phyloP scores from a whole-genome alignment of 1,284 basidiomycete genomes.

The Cutaneotrichosporon daszewskae region DNA sequence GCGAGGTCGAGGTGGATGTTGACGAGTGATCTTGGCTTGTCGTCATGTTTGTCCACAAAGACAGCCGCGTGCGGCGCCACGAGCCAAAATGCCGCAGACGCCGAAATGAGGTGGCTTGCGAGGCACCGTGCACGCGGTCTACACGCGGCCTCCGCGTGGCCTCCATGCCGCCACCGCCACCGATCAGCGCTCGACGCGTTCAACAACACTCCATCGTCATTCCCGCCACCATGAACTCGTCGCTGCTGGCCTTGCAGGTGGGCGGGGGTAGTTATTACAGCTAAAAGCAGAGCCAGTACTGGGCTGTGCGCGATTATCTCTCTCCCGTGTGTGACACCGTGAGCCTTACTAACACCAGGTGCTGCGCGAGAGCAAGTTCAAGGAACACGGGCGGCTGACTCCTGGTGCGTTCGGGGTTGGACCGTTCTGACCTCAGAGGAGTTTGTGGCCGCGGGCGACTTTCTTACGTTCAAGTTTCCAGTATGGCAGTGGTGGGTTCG shows the following conservation, averaged over 20 bases:
- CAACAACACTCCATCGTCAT: no score
- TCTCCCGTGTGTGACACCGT: constrained; percentile 62
- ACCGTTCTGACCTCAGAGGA: constrained; percentile 60
- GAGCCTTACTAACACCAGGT: constrained; percentile 56
- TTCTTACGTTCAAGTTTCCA: constrained; percentile 89
- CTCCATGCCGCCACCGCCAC: no score
- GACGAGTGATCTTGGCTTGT: not conserved
- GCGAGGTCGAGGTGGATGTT: not conserved
- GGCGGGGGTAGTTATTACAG: not conserved
- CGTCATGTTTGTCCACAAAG: constrained; percentile 2
- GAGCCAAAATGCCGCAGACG: no score
- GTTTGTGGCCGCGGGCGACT: constrained; percentile 91
- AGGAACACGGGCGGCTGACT: constrained; percentile 93
- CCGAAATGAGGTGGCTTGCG: no score
- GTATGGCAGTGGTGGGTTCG: constrained; percentile 80
- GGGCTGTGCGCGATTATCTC: constrained; percentile 92
- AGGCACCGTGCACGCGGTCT: no score
- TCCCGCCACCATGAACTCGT: constrained; percentile 43
- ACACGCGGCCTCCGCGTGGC: no score
- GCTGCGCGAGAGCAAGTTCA: constrained; percentile 96
- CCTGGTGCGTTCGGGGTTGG: constrained; percentile 62
- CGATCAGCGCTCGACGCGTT: no score
- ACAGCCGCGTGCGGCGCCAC: constrained; percentile 1
- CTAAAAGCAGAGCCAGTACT: constrained; percentile 68
- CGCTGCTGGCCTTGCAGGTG: constrained; percentile 48